Evolutionary conservation across 2,329 filamentous ascomycete genomes (phyloP), one percentile per base, ranked within the genome.

Genomic region (Phaeophleospora eucalypticola): DNA sequence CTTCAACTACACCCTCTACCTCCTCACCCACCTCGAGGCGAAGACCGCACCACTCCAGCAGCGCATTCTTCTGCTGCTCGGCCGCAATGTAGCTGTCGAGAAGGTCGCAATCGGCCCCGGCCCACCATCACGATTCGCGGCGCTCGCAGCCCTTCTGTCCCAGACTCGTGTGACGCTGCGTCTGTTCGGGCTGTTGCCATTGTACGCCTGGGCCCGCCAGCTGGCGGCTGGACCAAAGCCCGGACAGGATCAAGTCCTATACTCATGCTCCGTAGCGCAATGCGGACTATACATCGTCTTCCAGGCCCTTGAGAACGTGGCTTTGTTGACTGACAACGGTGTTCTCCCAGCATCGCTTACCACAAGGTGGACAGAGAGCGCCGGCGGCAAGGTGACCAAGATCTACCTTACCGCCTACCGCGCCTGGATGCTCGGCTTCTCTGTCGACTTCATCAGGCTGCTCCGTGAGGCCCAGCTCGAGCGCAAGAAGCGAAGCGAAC

Each of bases 1-100:
- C 38, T 65, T 72, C 62, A 73, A 72, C 60, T 73, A 72, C 61
- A 65, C 65, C 42, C 66, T 73, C 55, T 73, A 72, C 59, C 64
- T 72, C 45, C 64, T 72, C 53, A 65, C 69, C 32, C 70, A 71
- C 60, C 59, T 69, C 36, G 67, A 71, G 46, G 61, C 68, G 12
- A 70, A 68, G 45, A 64, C 65, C 3, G 58, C 63, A 10, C 56
- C 66, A 27, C 52, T 71, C 35, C 56, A 62, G 36, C 58, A 55
- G 42, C 60, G 68, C 29, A 57, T 71, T 38, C 58, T 59, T 16
- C 58, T 65, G 19, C 52, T 70, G 38, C 61, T 66, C 32, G 60
- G 61, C 39, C 59, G 58, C 45, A 52, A 53, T 48, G 46, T 50
- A 7, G 44, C 44, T 32, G 20, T 45, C 12, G 40, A 48, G 3